A percentile compares a stretch with the other conserved stretches of the same genome.
Conservation (phyloP, 2,329 filamentous ascomycete species). For the Penicillium sp. region DNA sequence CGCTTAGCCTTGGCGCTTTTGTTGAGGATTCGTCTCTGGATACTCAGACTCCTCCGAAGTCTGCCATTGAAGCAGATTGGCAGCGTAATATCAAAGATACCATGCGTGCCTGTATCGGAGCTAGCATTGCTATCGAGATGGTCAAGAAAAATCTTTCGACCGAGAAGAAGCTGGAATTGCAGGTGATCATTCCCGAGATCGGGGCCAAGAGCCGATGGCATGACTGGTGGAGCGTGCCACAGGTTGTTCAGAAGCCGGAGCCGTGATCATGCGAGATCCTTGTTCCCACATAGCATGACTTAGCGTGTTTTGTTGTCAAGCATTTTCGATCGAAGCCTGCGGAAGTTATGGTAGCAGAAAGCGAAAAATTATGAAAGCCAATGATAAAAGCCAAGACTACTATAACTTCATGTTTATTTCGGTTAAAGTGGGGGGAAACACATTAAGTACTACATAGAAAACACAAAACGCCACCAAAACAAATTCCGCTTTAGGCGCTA, state of each 20-base stretch:
- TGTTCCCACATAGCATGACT: neutral
- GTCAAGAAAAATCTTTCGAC: conserved; percentile 58
- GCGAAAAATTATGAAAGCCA: too few relatives aligned
- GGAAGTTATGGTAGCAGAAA: too few relatives aligned
- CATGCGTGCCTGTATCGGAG: conserved; percentile 70
- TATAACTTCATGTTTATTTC: neutral
- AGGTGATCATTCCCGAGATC: conserved; percentile 39
- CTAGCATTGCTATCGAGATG: conserved; percentile 63
- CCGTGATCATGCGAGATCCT: neutral
- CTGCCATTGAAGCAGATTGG: conserved; percentile 63
- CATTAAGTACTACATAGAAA: neutral
- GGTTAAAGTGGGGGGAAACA: neutral
- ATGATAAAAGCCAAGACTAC: neutral
- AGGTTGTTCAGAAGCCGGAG: conserved; percentile 28
- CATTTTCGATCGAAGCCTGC: too few relatives aligned
- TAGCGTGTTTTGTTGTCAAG: neutral
- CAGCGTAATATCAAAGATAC: conserved; percentile 58
- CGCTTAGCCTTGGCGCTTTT: conserved; percentile 41
- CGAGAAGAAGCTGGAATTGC: conserved; percentile 20
- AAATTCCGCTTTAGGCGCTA: neutral
- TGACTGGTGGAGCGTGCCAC: conserved; percentile 48
- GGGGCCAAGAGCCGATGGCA: conserved; percentile 46
- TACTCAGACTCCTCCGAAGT: conserved; percentile 24
- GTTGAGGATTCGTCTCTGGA: conserved; percentile 15
- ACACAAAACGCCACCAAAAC: neutral